phyloP scores from a whole-genome alignment of 768 basidiomycete species.

The Coprinopsis marcescibilis region DNA sequence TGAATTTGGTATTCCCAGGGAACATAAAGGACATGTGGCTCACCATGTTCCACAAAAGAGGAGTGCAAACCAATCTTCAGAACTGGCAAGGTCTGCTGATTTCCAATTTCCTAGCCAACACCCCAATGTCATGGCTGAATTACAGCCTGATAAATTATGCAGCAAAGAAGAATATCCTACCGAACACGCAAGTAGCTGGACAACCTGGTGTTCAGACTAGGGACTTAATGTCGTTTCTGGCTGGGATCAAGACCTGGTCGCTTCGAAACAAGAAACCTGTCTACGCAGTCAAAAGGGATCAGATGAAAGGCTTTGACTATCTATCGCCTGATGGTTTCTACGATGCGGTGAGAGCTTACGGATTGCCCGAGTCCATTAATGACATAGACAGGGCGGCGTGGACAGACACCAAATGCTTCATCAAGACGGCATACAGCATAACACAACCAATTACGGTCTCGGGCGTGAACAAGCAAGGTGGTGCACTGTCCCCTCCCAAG shows the following conservation, averaged over 20 bases:
- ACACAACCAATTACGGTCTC: slow-evolving; percentile 17
- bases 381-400: slow-evolving; percentile 24
- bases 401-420: slow-evolving; percentile 9
- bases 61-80: slow-evolving; percentile 15
- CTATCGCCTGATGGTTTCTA: slow-evolving; percentile 25
- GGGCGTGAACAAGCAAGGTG: slow-evolving; percentile 25
- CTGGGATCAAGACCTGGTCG: slow-evolving; percentile 19
- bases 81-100: slow-evolving; percentile 25
- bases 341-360: slow-evolving; percentile 24
- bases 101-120: slow-evolving; percentile 21
- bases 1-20: slow-evolving; percentile 19
- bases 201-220: slow-evolving; percentile 23
- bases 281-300: slow-evolving; percentile 21
- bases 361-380: slow-evolving; percentile 18
- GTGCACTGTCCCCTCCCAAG: slow-evolving; percentile 22
- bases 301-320: slow-evolving; percentile 28
- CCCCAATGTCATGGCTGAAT: slow-evolving; percentile 25
- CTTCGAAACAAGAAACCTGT: slow-evolving; percentile 15
- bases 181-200: slow-evolving; percentile 21
- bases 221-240: slow-evolving; percentile 19
- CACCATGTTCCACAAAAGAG: slow-evolving; percentile 24
- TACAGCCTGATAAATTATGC: slow-evolving; percentile 17
- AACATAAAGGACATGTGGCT: slow-evolving; percentile 20
- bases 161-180: slow-evolving; percentile 16
- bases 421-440: slow-evolving; percentile 23